Base-by-base conservation (phyloP, 2,329 filamentous ascomycete genomes). In the Pseudogymnoascus sp. region DNA sequence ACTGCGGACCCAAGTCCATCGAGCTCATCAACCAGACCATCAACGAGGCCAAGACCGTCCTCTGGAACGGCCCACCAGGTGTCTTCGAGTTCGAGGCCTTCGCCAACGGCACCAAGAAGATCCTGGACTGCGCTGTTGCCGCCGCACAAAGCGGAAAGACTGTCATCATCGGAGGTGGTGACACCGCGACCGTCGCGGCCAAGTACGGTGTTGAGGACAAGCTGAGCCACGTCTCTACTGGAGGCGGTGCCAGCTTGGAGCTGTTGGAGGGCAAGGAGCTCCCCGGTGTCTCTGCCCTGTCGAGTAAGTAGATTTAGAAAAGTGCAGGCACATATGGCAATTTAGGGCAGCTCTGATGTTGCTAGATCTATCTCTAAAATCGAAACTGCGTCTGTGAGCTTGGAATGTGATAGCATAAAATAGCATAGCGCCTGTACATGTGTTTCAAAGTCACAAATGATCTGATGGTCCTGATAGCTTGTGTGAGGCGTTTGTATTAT, bases 41-140 rank as follows among this genome's bases (percentile, higher is more conserved):
- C 70, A 82, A 83, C 69, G 87, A 93, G 73, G 86, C 93, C 68
- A 87, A 97, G 84, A 99, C 95, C 63, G 97, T 99, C 77, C 89
- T 99, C 68, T 99, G 95, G 95, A 99, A 99, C 82, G 95, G 95
- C 63, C 95, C 95, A 63, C 88, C 93, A 14, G 95, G 95, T 77
- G 95, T 99, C 70, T 99, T 99, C 73, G 95, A 99, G 85, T 89
- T 97, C 74, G 91, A 97, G 66, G 88, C 90, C 75, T 99, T 99
- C 77, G 91, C 93, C 73, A 88, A 83, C 67, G 95, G 91, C 71
- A 99, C 95, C 74, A 96, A 96, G 85, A 84, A 86, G 66, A 96
- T 91, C 60, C 87, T 99, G 70, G 90, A 97, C 73, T 91, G 91
- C 63, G 93, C 88, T 62, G 92, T 97, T 62, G 83, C 83, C 23